Percentiles rank a stretch among this genome's conserved stretches.
Evolutionary conservation across 306 rosid species (phyloP).

Genomic region (Gastrolobium bilobum): DNA sequence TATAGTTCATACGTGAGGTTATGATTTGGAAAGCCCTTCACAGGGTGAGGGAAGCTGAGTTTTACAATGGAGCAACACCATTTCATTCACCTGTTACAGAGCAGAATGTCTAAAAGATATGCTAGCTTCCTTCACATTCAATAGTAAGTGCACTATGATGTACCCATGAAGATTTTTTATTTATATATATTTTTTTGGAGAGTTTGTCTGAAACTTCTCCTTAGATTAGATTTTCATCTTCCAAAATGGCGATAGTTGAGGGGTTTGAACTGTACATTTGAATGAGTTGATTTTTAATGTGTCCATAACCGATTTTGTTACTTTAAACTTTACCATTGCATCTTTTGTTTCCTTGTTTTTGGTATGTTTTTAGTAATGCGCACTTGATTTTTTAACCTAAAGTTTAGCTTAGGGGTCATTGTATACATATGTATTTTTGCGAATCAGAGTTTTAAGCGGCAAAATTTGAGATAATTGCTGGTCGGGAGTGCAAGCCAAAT

Average conservation of each 20-base stretch:
- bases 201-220: constrained; percentile 32
- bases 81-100: constrained; percentile 18
- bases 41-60: constrained; percentile 35
- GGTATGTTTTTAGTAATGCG: not conserved
- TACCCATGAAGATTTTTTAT: constrained; percentile 9
- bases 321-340: not conserved
- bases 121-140: constrained; percentile 32
- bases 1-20: constrained; percentile 41
- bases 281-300: constrained; percentile 46
- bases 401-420: not conserved
- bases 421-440: not conserved
- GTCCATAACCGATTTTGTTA: constrained; percentile 42
- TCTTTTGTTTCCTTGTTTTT: constrained; percentile 7
- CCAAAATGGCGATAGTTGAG: constrained; percentile 46
- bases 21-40: constrained; percentile 42
- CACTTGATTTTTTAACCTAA: not conserved
- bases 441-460: not conserved
- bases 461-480: not conserved
- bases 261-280: constrained; percentile 53
- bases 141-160: constrained; percentile 12
- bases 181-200: constrained; percentile 32
- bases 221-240: constrained; percentile 51
- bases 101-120: constrained; percentile 21
- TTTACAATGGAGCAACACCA: constrained; percentile 1
- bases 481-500: not conserved